These are phyloP conservation scores for Penicillium sp. DNA, from an alignment of 2,329 filamentous ascomycete genomes.

Conservation along the genomic window DNA sequence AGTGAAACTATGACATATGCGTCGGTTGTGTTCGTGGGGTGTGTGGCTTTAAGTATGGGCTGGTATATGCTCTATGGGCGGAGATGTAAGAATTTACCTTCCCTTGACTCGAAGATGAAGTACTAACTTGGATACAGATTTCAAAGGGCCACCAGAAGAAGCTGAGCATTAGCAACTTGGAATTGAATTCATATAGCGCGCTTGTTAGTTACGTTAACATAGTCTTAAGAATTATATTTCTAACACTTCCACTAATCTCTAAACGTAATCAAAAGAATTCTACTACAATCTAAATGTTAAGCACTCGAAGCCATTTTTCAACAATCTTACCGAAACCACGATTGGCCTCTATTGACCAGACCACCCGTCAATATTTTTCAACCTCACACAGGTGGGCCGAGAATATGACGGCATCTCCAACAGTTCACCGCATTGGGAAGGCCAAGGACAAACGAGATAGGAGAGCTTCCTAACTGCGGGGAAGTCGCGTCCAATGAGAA, in stretches of 20 bases:
- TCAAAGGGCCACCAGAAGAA: slow-evolving; percentile 26
- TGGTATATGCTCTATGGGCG: slow-evolving; percentile 54
- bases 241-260: not conserved
- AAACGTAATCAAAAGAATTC: not conserved
- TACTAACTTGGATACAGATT: slow-evolving; percentile 13
- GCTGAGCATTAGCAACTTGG: not conserved
- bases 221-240: not conserved
- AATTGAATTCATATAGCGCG: not conserved
- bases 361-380: not conserved
- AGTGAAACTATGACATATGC: slow-evolving; percentile 57
- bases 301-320: not conserved
- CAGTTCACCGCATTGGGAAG: not conserved
- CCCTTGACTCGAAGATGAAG: not conserved
- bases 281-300: not conserved
- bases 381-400: not conserved
- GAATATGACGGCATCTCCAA: not conserved
- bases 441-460: not conserved
- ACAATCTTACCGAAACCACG: not conserved
- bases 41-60: slow-evolving; percentile 49
- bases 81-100: slow-evolving; percentile 43
- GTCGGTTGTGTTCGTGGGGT: slow-evolving; percentile 56
- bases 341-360: not conserved
- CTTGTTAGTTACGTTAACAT: not conserved
- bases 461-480: not conserved
- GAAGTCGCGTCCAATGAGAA: not conserved